phyloP scores from a whole-genome alignment of 2,329 filamentous ascomycete species.

The Penicillium thymicola region DNA sequence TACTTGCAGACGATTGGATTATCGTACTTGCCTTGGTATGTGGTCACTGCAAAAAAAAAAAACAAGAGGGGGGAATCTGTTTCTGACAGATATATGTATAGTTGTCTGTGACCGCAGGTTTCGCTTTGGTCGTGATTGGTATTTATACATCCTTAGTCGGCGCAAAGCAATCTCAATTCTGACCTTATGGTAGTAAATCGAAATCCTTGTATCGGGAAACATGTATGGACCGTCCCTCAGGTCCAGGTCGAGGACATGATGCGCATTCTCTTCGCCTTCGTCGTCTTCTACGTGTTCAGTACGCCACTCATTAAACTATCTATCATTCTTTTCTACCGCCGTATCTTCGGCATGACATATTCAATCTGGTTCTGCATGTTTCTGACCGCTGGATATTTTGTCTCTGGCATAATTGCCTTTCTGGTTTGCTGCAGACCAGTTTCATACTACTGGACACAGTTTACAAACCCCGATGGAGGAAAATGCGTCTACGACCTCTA shows the following conservation, averaged over 20 bases:
- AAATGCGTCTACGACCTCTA: not conserved
- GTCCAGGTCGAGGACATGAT: not conserved
- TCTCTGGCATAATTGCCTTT: not conserved
- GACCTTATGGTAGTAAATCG: not conserved
- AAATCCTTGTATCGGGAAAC: not conserved
- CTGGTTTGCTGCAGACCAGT: not conserved
- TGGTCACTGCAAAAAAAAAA: not conserved
- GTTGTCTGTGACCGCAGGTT: not conserved
- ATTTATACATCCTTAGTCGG: not conserved
- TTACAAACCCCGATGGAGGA: not conserved
- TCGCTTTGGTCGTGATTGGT: not conserved
- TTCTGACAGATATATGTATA: not conserved
- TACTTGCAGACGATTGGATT: not conserved
- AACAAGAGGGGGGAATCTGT: not conserved
- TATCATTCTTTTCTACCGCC: not conserved
- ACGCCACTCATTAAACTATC: not conserved
- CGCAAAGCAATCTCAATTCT: not conserved
- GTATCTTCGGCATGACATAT: not conserved
- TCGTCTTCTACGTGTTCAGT: not conserved
- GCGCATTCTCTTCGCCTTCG: not conserved
- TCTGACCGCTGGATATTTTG: not conserved
- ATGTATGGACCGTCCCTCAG: not conserved
- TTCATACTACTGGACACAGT: not conserved
- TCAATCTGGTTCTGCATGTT: not conserved
- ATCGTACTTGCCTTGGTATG: not conserved